These are phyloP conservation scores for Rostrohypoxylon terebratum DNA, from an alignment of 495 filamentous ascomycete species.

Conservation along the genomic window DNA sequence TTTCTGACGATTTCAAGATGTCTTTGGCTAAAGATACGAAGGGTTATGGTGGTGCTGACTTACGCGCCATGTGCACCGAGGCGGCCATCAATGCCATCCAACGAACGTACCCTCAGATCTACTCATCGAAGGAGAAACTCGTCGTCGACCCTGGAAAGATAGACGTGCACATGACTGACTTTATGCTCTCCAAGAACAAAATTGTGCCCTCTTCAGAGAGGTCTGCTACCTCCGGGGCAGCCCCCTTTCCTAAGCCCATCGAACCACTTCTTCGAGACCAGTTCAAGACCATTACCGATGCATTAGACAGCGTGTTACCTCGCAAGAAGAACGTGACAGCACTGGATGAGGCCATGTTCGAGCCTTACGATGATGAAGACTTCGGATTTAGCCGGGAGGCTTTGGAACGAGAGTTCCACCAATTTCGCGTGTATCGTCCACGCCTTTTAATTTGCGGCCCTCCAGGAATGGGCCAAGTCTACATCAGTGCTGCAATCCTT, in stretches of 20 bases:
- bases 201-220: constrained; percentile 95
- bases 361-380: constrained; percentile 81
- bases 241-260: constrained; percentile 78
- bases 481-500: constrained; percentile 85
- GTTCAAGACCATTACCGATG: constrained; percentile 70
- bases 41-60: constrained; percentile 95
- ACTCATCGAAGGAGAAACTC: constrained; percentile 89
- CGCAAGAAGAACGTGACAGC: constrained; percentile 86
- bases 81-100: constrained; percentile 99
- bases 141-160: constrained; percentile 87
- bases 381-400: constrained; percentile 84
- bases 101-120: constrained; percentile 94
- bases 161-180: constrained; percentile 87
- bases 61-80: constrained; percentile 94
- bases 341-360: constrained; percentile 92
- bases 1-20: constrained; percentile 81
- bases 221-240: constrained; percentile 82
- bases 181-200: constrained; percentile 95
- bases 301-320: constrained; percentile 83
- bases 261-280: constrained; percentile 84
- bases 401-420: constrained; percentile 91
- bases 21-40: constrained; percentile 88
- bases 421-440: constrained; percentile 87
- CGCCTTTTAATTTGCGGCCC: constrained; percentile 81
- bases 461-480: constrained; percentile 93